Conservation (phyloP, 805 yeast species). For the Lipomyces sp. region DNA sequence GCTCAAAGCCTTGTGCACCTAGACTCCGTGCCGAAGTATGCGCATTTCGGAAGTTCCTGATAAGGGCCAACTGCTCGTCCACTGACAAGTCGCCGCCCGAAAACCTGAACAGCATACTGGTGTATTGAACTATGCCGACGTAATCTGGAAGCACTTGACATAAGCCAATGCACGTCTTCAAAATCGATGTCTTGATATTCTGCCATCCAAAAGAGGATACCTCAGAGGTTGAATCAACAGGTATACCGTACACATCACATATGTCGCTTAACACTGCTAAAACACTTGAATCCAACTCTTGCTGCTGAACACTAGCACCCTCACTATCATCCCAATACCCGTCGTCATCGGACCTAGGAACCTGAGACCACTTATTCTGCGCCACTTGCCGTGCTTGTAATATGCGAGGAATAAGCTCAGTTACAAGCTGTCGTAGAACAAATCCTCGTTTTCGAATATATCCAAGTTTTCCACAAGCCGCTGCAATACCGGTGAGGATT, state of each 20-base stretch:
- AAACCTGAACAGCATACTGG: slow-evolving; percentile 24
- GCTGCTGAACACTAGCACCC: not conserved
- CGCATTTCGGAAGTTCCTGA: slow-evolving; percentile 26
- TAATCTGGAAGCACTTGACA: slow-evolving; percentile 58
- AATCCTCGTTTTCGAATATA: slow-evolving; percentile 71
- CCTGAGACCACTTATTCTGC: slow-evolving; percentile 3
- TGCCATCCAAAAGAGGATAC: slow-evolving; percentile 54
- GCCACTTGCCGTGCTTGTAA: slow-evolving; percentile 34
- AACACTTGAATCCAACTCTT: slow-evolving; percentile 44
- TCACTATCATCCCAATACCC: slow-evolving; percentile 1
- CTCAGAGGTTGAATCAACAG: slow-evolving; percentile 39
- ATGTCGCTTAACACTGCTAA: slow-evolving; percentile 55
- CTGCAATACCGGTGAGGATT: slow-evolving; percentile 68
- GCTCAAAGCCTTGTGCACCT: slow-evolving; percentile 34
- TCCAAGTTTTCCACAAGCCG: slow-evolving; percentile 64
- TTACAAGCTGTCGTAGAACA: slow-evolving; percentile 66
- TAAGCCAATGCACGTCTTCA: slow-evolving; percentile 58
- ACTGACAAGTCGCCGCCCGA: slow-evolving; percentile 25
- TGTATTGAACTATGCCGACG: slow-evolving; percentile 46
- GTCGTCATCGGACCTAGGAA: slow-evolving; percentile 8
- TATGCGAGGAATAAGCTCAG: slow-evolving; percentile 45
- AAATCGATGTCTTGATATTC: slow-evolving; percentile 59
- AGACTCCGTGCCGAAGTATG: slow-evolving; percentile 20
- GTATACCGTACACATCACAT: slow-evolving; percentile 58
- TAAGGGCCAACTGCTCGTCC: slow-evolving; percentile 30